These are phyloP conservation scores for Verticillium dahliae DNA, from an alignment of 2,329 filamentous ascomycete species.

Conservation along the genomic window DNA sequence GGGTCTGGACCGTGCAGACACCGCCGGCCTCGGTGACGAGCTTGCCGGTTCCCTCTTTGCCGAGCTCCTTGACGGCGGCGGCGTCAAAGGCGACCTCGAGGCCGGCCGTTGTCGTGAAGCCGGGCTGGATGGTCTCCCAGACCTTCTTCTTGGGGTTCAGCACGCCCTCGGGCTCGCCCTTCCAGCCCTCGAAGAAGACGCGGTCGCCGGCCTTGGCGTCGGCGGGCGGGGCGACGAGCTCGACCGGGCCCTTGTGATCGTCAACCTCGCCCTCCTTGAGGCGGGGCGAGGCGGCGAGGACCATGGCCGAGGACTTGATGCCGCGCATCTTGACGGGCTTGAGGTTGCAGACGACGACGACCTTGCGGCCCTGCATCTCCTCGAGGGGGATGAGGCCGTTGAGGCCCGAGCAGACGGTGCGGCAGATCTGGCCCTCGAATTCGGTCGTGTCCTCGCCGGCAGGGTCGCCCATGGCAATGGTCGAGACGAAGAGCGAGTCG, in stretches of 20 bases:
- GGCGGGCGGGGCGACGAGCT: slow-evolving; percentile 79
- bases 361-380: slow-evolving; percentile 95
- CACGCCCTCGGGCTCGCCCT: slow-evolving; percentile 84
- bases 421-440: slow-evolving; percentile 84
- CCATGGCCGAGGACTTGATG: slow-evolving; percentile 74
- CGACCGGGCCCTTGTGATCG: slow-evolving; percentile 83
- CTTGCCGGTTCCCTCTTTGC: slow-evolving; percentile 60
- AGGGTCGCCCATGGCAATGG: slow-evolving; percentile 87
- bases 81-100: slow-evolving; percentile 86
- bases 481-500: slow-evolving; percentile 91
- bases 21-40: slow-evolving; percentile 73
- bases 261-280: slow-evolving; percentile 75
- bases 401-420: slow-evolving; percentile 94
- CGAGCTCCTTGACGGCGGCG: slow-evolving; percentile 65
- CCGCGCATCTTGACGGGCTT: slow-evolving; percentile 99
- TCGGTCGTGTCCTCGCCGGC: slow-evolving; percentile 85
- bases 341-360: slow-evolving; percentile 93
- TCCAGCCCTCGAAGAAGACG: slow-evolving; percentile 91
- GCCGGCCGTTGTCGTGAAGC: slow-evolving; percentile 80
- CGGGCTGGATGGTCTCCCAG: slow-evolving; percentile 94
- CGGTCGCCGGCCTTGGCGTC: slow-evolving; percentile 77
- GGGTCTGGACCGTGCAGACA: slow-evolving; percentile 72
- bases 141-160: slow-evolving; percentile 99
- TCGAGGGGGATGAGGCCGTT: slow-evolving; percentile 88
- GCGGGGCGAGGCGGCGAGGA: slow-evolving; percentile 85